Evolutionary conservation across 2,329 filamentous ascomycete genomes (phyloP), one percentile per base, ranked within the genome.

Genomic region (Diplodia seriata): DNA sequence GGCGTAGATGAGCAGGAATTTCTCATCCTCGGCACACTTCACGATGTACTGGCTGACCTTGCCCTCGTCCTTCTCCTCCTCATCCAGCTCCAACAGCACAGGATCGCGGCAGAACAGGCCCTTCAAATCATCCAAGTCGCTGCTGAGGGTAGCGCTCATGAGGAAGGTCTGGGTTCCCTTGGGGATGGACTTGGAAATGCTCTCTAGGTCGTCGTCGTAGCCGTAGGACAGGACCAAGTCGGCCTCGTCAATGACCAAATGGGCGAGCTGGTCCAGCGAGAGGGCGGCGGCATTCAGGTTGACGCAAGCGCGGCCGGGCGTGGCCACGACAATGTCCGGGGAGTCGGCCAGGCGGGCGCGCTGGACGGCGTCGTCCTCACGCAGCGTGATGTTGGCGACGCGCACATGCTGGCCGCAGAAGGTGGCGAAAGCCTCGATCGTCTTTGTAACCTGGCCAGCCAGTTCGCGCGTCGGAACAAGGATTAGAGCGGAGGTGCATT

Each of bases 11-110:
- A 99, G 82, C 47, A 99, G 82, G 75, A 98, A 99, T 77, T 99
- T 99, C 74, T 98, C 95, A 72, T 98, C 94, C 80, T 99, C 95
- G n/a, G 88, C 92, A 72, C 93, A 97, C 85, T 90, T 93, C 71
- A 97, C 91, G 36, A 94, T 89, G 75, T 93, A 97, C 81, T 98
- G 95, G 66, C 89, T 92, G 33, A 98, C 86, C 4, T 89, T 90
- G 70, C 90, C 88, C 23, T 89, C 88, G 71, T 92, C 90, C 26
- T 90, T 89, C 72, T 96, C 92, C 62, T 90, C 86, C 71, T 97
- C 92, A 70, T 95, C 91, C 20, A 99, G 81, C 75, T 97, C 90
- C 72, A 99, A 81, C 53, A 95, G 80, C 1, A 88, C 89, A 0
- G 94, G 94, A 73, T 91, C 89, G 54, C 90, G 86, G 77, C 93